A percentile compares a stretch with the other conserved stretches of the same genome.
Evolutionary conservation across 164 flowering plant genomes (phyloP).

Genomic region (Protea cynaroides): DNA sequence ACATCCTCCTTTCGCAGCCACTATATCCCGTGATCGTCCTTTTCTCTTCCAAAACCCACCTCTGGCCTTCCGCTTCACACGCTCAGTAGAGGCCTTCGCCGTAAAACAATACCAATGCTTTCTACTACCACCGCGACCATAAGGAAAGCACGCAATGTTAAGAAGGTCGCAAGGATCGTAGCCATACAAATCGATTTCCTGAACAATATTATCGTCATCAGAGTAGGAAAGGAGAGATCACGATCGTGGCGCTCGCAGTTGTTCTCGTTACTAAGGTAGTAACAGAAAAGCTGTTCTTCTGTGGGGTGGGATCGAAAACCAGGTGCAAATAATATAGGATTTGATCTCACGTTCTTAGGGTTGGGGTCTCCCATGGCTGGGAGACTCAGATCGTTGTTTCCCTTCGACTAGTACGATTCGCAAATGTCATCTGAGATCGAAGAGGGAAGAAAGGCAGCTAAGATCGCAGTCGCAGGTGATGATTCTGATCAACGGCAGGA

Average conservation of each 20-base stretch:
- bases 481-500: too few species aligned
- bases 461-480: too few species aligned
- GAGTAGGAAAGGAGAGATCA: background rate
- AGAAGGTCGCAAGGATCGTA: conserved; percentile 43
- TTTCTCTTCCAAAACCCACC: conserved; percentile 51
- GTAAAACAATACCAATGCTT: conserved; percentile 52
- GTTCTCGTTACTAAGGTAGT: conserved; percentile 44
- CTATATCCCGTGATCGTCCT: conserved; percentile 32
- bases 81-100: conserved; percentile 12
- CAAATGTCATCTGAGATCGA: conserved; percentile 1
- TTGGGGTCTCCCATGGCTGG: conserved; percentile 29
- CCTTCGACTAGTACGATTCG: background rate
- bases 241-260: background rate
- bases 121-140: conserved; percentile 37
- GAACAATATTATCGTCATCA: conserved; percentile 18
- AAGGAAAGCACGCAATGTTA: conserved; percentile 31
- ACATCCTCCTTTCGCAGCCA: conserved; percentile 20
- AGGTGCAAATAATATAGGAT: conserved; percentile 27
- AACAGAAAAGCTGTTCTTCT: conserved; percentile 34
- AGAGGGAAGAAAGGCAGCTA: too few species aligned
- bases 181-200: conserved; percentile 38
- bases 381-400: background rate
- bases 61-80: conserved; percentile 22
- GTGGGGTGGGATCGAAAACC: conserved; percentile 55
- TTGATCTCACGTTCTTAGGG: conserved; percentile 3